Evolutionary conservation across 2,329 filamentous ascomycete species (phyloP), one percentile per base, ranked within the genome.

Genomic region (Triangularia setosa): DNA sequence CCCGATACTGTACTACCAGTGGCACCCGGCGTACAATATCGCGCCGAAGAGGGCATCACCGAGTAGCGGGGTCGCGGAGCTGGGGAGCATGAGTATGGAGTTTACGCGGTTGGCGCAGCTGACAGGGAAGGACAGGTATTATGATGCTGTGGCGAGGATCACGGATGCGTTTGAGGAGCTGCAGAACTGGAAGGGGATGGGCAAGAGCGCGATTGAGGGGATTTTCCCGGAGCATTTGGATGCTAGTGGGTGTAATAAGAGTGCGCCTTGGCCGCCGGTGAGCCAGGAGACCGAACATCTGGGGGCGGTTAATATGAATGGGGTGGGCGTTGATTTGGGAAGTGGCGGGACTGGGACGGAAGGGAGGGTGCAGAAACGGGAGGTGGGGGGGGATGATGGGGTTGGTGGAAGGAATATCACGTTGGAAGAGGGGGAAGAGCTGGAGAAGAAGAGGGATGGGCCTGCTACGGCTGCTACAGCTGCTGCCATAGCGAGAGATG

Each of bases 81-180:
- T 95, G 30, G 93, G 90, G 1, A 91, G 91, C 11, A 79, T 97
- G 67, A 89, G 89, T 8, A 83, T 97, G 81, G 93, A 97, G 75
- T 97, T 97, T 75, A 97, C 92, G 0, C 86, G 92, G 16, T 82
- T 97, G 54, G 91, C 93, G 8, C 93, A 97, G 76, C 80, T 97
- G 67, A 97, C 93, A 0, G 86, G 87, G 64, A 82, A 94, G 65
- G 78, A 89, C 69, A 93, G 89, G 74, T 97, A 96, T 77, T 97
- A 96, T 73, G 93, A 97, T 77, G 93, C 92, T 16, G 83, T 97
- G 66, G 91, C 92, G 58, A 88, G 93, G 65, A 91, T 97, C 71
- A 96, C 92, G 18, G 82, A 96, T 73, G 89, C 88, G 7, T 82
- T 97, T 25, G 85, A 93, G 67, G 84, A 89, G 60, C 87, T 89